These are phyloP conservation scores for Amanita jacksonii DNA, from an alignment of 768 basidiomycete genomes.

Conservation along the genomic window DNA sequence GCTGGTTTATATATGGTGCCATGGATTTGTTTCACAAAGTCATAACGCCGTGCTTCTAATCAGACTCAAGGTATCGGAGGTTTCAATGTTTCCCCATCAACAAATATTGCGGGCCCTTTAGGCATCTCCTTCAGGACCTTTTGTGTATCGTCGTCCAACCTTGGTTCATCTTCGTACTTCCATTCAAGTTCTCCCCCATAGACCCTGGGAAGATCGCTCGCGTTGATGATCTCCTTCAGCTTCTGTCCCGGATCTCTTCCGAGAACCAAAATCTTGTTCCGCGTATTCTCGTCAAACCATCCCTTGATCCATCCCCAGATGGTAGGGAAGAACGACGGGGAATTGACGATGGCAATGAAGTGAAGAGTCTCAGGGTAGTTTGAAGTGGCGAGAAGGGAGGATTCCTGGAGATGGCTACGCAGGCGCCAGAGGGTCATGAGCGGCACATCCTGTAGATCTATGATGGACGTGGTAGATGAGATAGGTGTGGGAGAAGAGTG, in stretches of 20 bases:
- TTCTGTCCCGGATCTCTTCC: constrained; percentile 46
- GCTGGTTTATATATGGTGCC: too few species aligned
- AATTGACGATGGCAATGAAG: constrained; percentile 63
- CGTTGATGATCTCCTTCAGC: constrained; percentile 39
- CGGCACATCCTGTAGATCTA: constrained; percentile 60
- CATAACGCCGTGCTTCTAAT: too few species aligned
- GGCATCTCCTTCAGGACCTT: constrained; percentile 42
- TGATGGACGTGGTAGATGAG: constrained; percentile 54
- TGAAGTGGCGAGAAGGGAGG: constrained; percentile 62
- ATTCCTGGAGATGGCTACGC: constrained; percentile 64
- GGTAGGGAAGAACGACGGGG: constrained; percentile 74
- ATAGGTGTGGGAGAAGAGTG: constrained; percentile 41
- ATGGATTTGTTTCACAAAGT: too few species aligned
- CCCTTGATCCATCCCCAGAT: constrained; percentile 82
- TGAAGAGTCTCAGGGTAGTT: constrained; percentile 77
- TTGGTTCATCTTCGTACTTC: constrained; percentile 58
- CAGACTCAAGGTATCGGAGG: constrained; percentile 1
- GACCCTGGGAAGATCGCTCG: constrained; percentile 43
- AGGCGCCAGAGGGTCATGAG: constrained; percentile 61
- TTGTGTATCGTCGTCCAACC: constrained; percentile 46
- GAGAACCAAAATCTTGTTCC: constrained; percentile 68
- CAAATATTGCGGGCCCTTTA: constrained; percentile 42
- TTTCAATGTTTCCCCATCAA: constrained; percentile 28
- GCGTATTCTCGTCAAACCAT: constrained; percentile 76
- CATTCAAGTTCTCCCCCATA: constrained; percentile 75